Evolutionary conservation across 352 stramenopile species (phyloP), one percentile per base, ranked within the genome.

Genomic region (Phytophthora hibernalis): DNA sequence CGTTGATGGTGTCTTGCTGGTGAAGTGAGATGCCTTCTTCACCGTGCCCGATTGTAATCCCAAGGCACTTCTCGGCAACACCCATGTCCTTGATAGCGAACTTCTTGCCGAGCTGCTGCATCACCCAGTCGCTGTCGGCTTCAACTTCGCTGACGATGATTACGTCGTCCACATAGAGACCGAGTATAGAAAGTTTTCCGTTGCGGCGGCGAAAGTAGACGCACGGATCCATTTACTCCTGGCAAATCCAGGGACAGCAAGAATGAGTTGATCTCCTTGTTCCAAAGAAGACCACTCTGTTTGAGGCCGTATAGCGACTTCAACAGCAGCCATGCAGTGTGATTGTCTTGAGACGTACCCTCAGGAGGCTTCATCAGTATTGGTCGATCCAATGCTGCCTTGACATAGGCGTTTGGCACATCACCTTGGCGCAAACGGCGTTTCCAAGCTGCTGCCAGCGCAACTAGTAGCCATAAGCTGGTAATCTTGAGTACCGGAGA

Each of bases 1-100:
- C 22, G 5, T 52, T 16, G 2, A 65, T 37, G 2, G 47, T 58
- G 20, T 45, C 24, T 11, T 37, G 47, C 15, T 58, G 57, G 8
- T 58, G 57, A 1, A 58, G 47, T 2, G 38, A 2, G 5, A 58
- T 13, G 6, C 57, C 18, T 12, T 58, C 28, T 15, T 45, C 26
- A 5, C 6, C 20, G 20, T 33, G 10, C 45, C 53, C 35, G 15
- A 65, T 56, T 3, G 15, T 31, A 11, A 64, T 56, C 5, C 31
- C 47, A 8, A 65, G 10, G 2, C 12, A n/a, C n/a, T n/a, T n/a
- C 5, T 44, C 53, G 45, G 0, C 38, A 2, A 45, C 35, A 1
- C 47, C 47, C 28, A 59, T 21, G 10, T 58, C 38, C 20, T 53
- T 65, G 26, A 65, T 65, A 30, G 38, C 38, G 15, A 65, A 58